Evolutionary conservation across 441 rosid genomes (phyloP).

Genomic region (Croton laevigatus): DNA sequence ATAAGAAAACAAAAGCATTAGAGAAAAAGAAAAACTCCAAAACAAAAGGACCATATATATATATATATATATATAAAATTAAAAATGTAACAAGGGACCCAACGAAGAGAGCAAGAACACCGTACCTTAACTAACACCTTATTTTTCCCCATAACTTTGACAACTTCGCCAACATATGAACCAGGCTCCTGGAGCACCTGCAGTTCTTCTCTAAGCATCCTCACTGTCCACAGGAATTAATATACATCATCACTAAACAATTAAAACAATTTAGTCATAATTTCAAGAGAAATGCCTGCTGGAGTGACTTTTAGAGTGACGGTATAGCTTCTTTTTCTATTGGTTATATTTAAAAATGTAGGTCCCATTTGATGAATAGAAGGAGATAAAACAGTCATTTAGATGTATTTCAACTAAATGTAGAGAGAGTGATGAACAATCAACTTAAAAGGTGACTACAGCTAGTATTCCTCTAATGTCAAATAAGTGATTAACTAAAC

Average conservation of each 20-base stretch:
- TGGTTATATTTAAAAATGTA: no score
- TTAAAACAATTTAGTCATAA: neutral
- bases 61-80: neutral
- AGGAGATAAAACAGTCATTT: no score
- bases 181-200: conserved; percentile 99
- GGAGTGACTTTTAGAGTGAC: no score
- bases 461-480: no score
- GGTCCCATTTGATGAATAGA: no score
- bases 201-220: conserved; percentile 93
- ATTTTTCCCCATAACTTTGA: conserved; percentile 97
- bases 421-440: no score
- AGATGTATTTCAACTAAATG: no score
- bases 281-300: neutral
- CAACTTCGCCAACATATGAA: conserved; percentile 98
- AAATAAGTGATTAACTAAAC: neutral
- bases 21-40: neutral
- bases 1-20: neutral
- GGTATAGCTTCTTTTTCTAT: no score
- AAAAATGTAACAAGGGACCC: neutral
- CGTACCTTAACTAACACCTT: conserved; percentile 94
- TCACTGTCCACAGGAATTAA: conserved; percentile 36
- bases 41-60: neutral
- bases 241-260: neutral
- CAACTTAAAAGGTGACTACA: no score
- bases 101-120: neutral